Evolutionary conservation across 2,329 filamentous ascomycete species (phyloP), one percentile per base, ranked within the genome.

Genomic region (Trichoderma gracile): DNA sequence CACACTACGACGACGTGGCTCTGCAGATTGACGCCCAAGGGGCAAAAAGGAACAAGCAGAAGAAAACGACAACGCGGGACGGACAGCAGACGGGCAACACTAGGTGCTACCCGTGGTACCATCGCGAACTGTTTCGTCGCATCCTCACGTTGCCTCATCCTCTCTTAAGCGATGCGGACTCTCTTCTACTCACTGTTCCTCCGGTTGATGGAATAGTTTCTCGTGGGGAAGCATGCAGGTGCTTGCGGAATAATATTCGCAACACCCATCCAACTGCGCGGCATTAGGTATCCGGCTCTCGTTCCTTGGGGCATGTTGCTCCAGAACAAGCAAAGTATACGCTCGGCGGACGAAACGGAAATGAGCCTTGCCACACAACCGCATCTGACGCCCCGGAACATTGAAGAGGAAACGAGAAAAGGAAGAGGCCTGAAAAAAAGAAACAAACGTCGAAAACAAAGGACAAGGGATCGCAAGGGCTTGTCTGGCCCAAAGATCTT

Each of bases 401-500:
- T 27, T 33, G 17, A 61, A 23, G 42, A 19, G n/a, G 25, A 17
- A 14, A 52, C 21, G 50, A 14, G 42, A 14, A 17, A 17, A 27
- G 17, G 19, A 53, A 53, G 15, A 43, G 58, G 33, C 27, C 21
- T 27, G n/a, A 6, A 33, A 19, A n/a, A 33, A 30, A 52, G 17
- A 33, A 33, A 21, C 25, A 27, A 33, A 17, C 49, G 49, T 15
- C 12, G 33, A 38, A 14, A 14, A 38, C 25, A 25, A 8, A 40
- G 43, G 23, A n/a, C 58, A 61, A 53, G 38, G 47, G 47, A 61
- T 61, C 40, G 25, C 47, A 53, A 23, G 58, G 47, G 58, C 17
- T 43, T 49, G 33, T 14, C 30, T 52, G 27, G 23, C 40, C 47
- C 25, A 61, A 10, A 42, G 58, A 61, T 61, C 58, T 53, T 45